These are phyloP conservation scores for Fusarium oligoseptatum DNA, from an alignment of 2,329 filamentous ascomycete genomes.

Conservation along the genomic window DNA sequence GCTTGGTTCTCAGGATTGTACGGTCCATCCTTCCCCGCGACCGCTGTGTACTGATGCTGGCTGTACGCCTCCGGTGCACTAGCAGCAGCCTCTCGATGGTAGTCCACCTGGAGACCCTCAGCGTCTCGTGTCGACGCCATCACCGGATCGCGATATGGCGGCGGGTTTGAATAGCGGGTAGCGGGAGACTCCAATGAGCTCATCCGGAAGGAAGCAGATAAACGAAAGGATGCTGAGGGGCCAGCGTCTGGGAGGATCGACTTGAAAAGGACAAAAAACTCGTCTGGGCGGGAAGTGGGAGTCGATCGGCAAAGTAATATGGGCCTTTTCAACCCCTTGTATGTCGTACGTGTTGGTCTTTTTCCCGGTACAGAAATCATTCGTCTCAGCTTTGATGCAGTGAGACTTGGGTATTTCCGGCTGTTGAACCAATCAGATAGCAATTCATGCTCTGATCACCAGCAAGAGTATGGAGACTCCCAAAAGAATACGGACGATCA, in stretches of 20 bases:
- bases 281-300: neutral
- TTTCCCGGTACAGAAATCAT: neutral
- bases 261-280: neutral
- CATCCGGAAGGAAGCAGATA: neutral
- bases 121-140: neutral
- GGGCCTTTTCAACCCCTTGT: neutral
- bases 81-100: neutral
- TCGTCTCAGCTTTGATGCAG: neutral
- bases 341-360: constrained; percentile 2
- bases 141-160: neutral
- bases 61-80: neutral
- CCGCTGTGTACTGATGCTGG: neutral
- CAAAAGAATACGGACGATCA: neutral
- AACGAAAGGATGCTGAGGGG: neutral
- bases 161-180: neutral
- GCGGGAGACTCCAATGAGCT: neutral
- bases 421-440: neutral
- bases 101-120: constrained; percentile 2
- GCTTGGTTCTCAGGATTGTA: neutral
- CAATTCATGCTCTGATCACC: neutral
- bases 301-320: constrained; percentile 2
- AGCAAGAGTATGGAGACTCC: neutral
- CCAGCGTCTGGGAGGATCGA: neutral
- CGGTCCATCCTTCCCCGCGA: neutral
- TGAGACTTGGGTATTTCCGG: neutral